Base-by-base conservation (phyloP, 148 eudicot species). In the Arbutus unedo region DNA sequence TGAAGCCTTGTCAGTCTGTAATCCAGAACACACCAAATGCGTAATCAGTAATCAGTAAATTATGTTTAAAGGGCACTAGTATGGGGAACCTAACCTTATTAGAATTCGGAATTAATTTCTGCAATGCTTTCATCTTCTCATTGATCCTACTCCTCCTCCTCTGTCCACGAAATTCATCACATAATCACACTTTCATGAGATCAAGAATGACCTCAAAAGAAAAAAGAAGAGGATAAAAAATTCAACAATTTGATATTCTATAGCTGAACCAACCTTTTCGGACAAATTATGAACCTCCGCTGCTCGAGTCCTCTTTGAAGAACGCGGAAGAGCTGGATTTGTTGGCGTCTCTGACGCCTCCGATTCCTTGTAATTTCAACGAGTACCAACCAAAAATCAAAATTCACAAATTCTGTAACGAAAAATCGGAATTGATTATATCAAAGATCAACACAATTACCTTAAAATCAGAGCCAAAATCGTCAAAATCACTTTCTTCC, bases 211-310 rank as follows among this genome's bases (percentile, higher is more conserved):
- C 57, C 78, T 31, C 38, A n/a, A 64, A 64, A 68, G 31, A 3
- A 44, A 44, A 44, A 44, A 60, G 13, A 23, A 13, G 25, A 55
- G 48, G 54, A 83, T 49, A 23, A 70, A 81, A 83, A 41, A 11
- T 4, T 5, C 67, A 43, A 50, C 74, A 78, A 4, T 44, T n/a
- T 9, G 43, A 74, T 77, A 49, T 38, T 50, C 7, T 53, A 77
- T 47, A 41, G 55, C 25, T 41, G 72, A 83, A 19, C 49, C 41
- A 79, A 95, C 98, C 94, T 93, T 95, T 85, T 95, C 98, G 0
- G 98, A 93, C 71, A 95, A 78, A 86, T 95, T 95, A 85, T 95
- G 98, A 85, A 93, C 91, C 81, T 95, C 98, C 0, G 98, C 97
- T 38, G 97, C 95, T 87, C 98, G 84, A 74, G 86, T 89, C 76